Evolutionary conservation across 176 grass and related monocot genomes (phyloP).

Genomic region (Dactylis glomerata): DNA sequence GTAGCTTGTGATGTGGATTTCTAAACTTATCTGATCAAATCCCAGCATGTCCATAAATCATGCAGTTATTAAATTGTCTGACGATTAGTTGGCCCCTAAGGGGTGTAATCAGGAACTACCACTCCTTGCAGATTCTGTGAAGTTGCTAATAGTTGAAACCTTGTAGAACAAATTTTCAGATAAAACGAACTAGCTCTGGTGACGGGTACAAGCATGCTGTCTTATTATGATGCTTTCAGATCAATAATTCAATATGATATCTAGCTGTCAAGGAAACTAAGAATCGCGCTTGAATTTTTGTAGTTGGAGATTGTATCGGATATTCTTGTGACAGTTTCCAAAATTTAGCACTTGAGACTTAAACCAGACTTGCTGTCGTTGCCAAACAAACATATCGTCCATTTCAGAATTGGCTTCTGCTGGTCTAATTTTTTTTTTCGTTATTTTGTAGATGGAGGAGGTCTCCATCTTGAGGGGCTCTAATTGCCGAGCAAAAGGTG

Average conservation of each 20-base stretch:
- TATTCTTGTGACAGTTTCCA: background rate
- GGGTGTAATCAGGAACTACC: background rate
- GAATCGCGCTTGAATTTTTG: background rate
- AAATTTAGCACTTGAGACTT: background rate
- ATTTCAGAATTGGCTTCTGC: background rate
- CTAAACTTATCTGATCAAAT: too few species aligned
- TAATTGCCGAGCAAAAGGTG: conserved; percentile 74
- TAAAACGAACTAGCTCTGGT: background rate
- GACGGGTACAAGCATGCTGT: background rate
- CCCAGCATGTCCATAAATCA: too few species aligned
- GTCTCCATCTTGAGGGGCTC: conserved; percentile 37
- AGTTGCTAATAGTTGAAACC: background rate
- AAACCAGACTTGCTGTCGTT: background rate
- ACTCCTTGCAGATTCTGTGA: background rate
- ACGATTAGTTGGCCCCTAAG: background rate
- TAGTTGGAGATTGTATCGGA: background rate
- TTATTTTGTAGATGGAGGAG: conserved; percentile 51
- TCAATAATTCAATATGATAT: background rate
- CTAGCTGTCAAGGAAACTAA: background rate
- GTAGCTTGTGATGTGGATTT: too few species aligned
- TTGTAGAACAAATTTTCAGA: background rate
- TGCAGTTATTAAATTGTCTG: background rate
- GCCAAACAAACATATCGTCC: background rate
- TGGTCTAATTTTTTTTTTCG: background rate
- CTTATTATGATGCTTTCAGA: background rate